Conservation (phyloP, 164 flowering plant genomes). For the Aristolochia contorta region DNA sequence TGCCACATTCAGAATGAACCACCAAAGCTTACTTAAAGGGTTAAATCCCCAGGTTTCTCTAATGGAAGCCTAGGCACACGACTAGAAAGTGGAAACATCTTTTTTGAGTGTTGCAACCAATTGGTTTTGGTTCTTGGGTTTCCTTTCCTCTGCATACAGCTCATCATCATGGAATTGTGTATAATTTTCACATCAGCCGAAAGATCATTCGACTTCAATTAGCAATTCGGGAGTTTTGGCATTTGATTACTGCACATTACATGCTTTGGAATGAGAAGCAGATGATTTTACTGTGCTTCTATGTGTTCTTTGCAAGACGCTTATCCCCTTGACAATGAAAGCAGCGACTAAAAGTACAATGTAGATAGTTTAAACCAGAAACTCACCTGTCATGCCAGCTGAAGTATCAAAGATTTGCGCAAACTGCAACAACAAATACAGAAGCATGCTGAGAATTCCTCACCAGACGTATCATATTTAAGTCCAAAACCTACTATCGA, state of each 20-base stretch:
- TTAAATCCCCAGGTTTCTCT: background rate
- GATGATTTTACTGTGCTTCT: background rate
- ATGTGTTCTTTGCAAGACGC: background rate
- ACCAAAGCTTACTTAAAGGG: background rate
- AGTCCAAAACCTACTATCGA: background rate
- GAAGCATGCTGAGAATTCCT: background rate
- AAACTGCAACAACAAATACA: constrained; percentile 32
- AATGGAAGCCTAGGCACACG: background rate
- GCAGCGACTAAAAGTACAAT: background rate
- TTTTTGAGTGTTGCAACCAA: background rate
- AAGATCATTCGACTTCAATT: background rate
- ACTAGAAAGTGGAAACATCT: background rate
- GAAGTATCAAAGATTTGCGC: constrained; percentile 68
- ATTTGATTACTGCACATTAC: background rate
- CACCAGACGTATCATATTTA: no score
- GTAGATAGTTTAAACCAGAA: background rate
- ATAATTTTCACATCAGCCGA: background rate
- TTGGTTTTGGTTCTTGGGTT: background rate
- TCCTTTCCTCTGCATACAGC: background rate
- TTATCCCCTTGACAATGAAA: background rate
- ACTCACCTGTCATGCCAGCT: constrained; percentile 74
- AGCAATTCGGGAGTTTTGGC: background rate
- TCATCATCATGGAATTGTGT: background rate
- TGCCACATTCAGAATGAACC: constrained; percentile 1
- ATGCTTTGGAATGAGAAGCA: background rate